Evolutionary conservation across 2,329 filamentous ascomycete genomes (phyloP), one percentile per base, ranked within the genome.

Genomic region (Pseudocercospora crystallina): DNA sequence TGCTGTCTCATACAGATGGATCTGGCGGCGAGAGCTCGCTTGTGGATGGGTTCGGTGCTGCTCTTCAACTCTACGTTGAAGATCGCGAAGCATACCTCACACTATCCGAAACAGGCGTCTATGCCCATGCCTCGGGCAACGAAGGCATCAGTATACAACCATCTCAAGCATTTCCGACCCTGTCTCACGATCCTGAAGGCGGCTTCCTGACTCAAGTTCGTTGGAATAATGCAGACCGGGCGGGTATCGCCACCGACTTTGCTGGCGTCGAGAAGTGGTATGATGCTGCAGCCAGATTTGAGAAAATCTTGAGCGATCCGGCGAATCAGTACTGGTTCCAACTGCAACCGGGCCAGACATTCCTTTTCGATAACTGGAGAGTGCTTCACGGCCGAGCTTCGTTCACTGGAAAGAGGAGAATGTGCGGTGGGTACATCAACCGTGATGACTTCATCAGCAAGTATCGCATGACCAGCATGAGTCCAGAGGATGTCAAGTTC

Each of bases 291-390:
- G 61, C 57, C 57, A 83, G 83, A 61, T 97, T 86, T 77, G 78
- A 89, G 56, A 72, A 76, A 17, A 81, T 96, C 26, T 65, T 97
- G 47, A 83, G 76, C 61, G 78, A 83, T 43, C 69, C 76, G 47
- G 74, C 82, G 46, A 81, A 83, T 57, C 82, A 94, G 68, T 91
- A 87, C 65, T 87, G 87, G 86, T 84, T 87, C 57, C 87, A 95
- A 70, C 74, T 99, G 48, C 73, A 80, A 62, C 92, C 94, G 0
- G 94, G 94, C 2, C 83, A 77, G 45, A 80, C 90, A 5, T 65
- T 96, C 49, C 84, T 97, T 40, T 96, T 99, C 69, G 89, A 99
- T 67, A 97, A 99, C 65, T 96, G 92, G 90, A 81, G 94, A 52
- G 87, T 96, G 31, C 73, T 97, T 61, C 94, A 99, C 70, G 94